Conservation (phyloP, 2,329 filamentous ascomycete genomes). For the Exophiala bonariae region DNA sequence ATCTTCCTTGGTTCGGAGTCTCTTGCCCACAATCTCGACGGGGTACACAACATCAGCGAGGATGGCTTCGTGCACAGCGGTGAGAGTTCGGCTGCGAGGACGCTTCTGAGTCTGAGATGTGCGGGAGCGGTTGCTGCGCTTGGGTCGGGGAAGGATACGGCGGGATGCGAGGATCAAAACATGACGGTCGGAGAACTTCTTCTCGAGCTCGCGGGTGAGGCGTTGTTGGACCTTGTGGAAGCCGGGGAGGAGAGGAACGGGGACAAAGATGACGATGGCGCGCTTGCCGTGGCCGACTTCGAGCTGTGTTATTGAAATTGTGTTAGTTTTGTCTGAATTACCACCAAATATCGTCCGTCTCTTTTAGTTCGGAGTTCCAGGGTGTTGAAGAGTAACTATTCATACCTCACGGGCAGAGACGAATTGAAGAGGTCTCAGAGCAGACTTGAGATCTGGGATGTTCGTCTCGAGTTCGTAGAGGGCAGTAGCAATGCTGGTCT, state of each 20-base stretch:
- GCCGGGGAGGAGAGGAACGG: slow-evolving; percentile 94
- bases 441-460: slow-evolving; percentile 95
- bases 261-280: slow-evolving; percentile 99
- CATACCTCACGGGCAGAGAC: slow-evolving; percentile 96
- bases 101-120: slow-evolving; percentile 98
- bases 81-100: slow-evolving; percentile 94
- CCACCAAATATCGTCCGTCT: not conserved
- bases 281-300: slow-evolving; percentile 99
- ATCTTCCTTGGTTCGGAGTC: slow-evolving; percentile 97
- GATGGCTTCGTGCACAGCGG: slow-evolving; percentile 98
- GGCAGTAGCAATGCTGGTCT: slow-evolving; percentile 94
- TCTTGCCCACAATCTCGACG: slow-evolving; percentile 99
- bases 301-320: slow-evolving; percentile 66
- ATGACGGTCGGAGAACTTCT: slow-evolving; percentile 99
- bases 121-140: slow-evolving; percentile 95
- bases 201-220: slow-evolving; percentile 99
- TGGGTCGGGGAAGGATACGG: slow-evolving; percentile 97
- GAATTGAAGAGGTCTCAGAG: slow-evolving; percentile 97
- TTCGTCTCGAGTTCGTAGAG: slow-evolving; percentile 99
- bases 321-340: slow-evolving; percentile 17
- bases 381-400: not conserved
- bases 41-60: slow-evolving; percentile 98
- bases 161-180: slow-evolving; percentile 98
- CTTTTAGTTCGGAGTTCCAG: too few species aligned
- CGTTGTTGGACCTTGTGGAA: slow-evolving; percentile 99